A percentile compares a stretch with the other conserved stretches of the same genome.
These are phyloP conservation scores for carrot (Daucus carota) DNA, from an alignment of 129 eudicot species.

Conservation along the genomic window DH1_v3.0 NC_030382.2:50135501-50136000, in stretches of 20 bases:
- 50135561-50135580: background rate
- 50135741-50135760: background rate
- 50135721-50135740: background rate
- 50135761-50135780: background rate
- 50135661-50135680: background rate
- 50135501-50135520: background rate
- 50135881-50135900: background rate
- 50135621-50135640: too few relatives aligned
- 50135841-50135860: background rate
- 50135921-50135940: background rate
- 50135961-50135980: background rate
- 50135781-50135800: background rate
- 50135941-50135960: conserved; percentile 2
- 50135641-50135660: too few relatives aligned
- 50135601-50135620: too few relatives aligned
- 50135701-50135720: background rate
- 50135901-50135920: too few relatives aligned
- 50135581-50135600: background rate
- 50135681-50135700: background rate
- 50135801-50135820: background rate
- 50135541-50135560: background rate
- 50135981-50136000: background rate
- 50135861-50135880: background rate
- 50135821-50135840: background rate
- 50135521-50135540: background rate